Percentiles rank a stretch among this genome's conserved stretches.
Conservation (phyloP, 768 basidiomycete genomes). For the Tremella mesenterica region DNA sequence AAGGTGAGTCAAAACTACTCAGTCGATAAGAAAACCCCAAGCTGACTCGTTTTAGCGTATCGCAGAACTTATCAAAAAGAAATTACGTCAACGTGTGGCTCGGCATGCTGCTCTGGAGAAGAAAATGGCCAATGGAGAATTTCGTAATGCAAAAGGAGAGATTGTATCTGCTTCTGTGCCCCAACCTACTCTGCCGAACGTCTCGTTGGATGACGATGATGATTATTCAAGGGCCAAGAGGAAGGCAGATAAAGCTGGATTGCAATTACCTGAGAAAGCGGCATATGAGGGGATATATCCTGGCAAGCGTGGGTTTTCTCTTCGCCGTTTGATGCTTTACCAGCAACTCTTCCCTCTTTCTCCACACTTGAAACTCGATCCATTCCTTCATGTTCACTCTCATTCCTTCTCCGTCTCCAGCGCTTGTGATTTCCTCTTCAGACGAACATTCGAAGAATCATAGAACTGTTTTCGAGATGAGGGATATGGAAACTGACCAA, state of each 20-base stretch:
- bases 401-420: no score
- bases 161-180: conserved; percentile 66
- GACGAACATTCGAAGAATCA: no score
- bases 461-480: no score
- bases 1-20: neutral
- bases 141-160: conserved; percentile 88
- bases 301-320: neutral
- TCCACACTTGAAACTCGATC: no score
- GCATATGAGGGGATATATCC: conserved; percentile 6
- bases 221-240: conserved; percentile 25
- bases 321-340: no score
- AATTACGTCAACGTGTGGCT: conserved; percentile 72
- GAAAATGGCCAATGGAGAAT: conserved; percentile 84
- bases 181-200: conserved; percentile 87
- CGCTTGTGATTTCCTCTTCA: no score
- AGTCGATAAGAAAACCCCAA: conserved; percentile 76
- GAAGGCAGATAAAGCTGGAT: conserved; percentile 2
- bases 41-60: conserved; percentile 99
- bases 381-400: no score
- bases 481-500: neutral
- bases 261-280: neutral
- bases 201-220: conserved; percentile 72
- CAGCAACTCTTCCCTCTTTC: no score
- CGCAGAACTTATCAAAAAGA: conserved; percentile 81
- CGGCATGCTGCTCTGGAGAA: conserved; percentile 72